phyloP scores from a whole-genome alignment of 164 flowering plant species.

The Dillenia suffruticosa region DNA sequence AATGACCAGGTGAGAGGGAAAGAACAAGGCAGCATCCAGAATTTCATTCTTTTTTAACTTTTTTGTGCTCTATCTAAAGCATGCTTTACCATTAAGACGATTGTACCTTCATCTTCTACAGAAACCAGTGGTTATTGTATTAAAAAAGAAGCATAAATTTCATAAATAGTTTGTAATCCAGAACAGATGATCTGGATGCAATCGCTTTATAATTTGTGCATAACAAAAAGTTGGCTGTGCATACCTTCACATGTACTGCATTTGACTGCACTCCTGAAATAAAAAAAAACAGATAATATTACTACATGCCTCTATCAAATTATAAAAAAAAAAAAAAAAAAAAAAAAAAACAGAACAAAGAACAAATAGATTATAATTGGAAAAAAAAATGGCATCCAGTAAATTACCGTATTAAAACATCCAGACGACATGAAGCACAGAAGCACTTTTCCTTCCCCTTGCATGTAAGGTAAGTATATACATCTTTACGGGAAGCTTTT shows the following conservation, averaged over 20 bases:
- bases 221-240: neutral
- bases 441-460: slow-evolving; percentile 51
- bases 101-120: too few relatives aligned
- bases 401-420: slow-evolving; percentile 59
- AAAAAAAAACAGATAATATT: slow-evolving; percentile 12
- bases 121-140: too few relatives aligned
- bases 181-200: too few relatives aligned
- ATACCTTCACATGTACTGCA: slow-evolving; percentile 88
- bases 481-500: slow-evolving; percentile 51
- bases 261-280: slow-evolving; percentile 61
- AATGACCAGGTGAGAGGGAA: too few relatives aligned
- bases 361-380: neutral
- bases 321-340: neutral
- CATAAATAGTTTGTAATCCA: too few relatives aligned
- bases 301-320: slow-evolving; percentile 11
- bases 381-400: neutral
- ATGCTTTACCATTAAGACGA: too few relatives aligned
- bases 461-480: slow-evolving; percentile 52
- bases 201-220: too few relatives aligned
- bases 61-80: too few relatives aligned
- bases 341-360: neutral
- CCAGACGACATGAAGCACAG: slow-evolving; percentile 67
- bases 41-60: too few relatives aligned
- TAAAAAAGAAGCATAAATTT: too few relatives aligned
- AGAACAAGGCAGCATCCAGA: too few relatives aligned